phyloP scores from a whole-genome alignment of 2,329 filamentous ascomycete genomes.

The Xylariaceae sp. region DNA sequence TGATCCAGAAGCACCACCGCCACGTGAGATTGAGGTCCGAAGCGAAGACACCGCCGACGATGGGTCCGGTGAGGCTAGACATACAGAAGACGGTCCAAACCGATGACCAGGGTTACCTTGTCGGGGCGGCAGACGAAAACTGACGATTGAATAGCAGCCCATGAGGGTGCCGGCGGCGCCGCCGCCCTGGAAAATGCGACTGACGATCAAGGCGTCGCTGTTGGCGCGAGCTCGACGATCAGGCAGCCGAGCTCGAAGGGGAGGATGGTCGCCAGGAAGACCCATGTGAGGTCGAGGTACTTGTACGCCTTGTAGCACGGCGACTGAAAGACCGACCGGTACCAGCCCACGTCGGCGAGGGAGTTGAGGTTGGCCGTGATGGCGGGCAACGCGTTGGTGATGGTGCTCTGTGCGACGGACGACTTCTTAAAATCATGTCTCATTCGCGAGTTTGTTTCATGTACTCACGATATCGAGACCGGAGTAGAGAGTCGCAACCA shows the following conservation, averaged over 20 bases:
- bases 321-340: slow-evolving; percentile 28
- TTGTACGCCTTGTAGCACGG: slow-evolving; percentile 29
- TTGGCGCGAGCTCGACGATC: slow-evolving; percentile 26
- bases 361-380: slow-evolving; percentile 21
- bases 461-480: slow-evolving; percentile 8
- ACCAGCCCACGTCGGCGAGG: slow-evolving; percentile 27
- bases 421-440: neutral
- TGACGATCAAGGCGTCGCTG: slow-evolving; percentile 28
- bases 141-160: slow-evolving; percentile 21
- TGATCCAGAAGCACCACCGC: too few relatives aligned
- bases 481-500: slow-evolving; percentile 1
- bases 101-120: too few relatives aligned
- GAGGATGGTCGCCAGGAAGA: slow-evolving; percentile 19
- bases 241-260: slow-evolving; percentile 28
- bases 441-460: neutral
- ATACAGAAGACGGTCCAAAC: too few relatives aligned
- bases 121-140: too few relatives aligned
- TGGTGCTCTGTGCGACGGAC: slow-evolving; percentile 5
- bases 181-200: slow-evolving; percentile 28
- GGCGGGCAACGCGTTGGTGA: slow-evolving; percentile 13
- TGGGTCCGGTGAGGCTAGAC: too few relatives aligned
- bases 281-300: slow-evolving; percentile 24
- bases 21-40: too few relatives aligned
- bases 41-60: too few relatives aligned
- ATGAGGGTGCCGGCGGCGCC: slow-evolving; percentile 27